Evolutionary conservation across 805 yeast species (phyloP), one percentile per base, ranked within the genome.

Genomic region (Saccharomycopsis capsularis): DNA sequence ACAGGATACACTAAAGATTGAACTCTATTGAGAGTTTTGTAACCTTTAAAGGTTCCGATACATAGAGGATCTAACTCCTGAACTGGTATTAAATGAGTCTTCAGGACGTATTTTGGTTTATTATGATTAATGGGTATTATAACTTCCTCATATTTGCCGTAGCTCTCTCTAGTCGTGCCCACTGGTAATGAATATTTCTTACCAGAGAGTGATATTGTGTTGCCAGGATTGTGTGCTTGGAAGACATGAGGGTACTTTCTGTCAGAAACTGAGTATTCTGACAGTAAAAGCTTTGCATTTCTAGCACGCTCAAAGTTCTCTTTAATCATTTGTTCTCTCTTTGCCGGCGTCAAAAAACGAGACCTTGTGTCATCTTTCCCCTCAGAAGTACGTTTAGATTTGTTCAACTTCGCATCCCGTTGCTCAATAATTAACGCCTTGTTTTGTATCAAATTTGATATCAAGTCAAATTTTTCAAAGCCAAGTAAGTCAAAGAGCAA

Each of bases 1-100:
- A 90, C 87, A 0, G 95, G 95, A 57, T 73, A 93, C 1, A 91
- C 95, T 53, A 93, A 70, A 16, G 95, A 83, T 65, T 91, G 99
- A 75, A 93, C 85, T 56, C 85, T 76, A 66, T 91, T 91, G 56
- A 91, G 70, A 0, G 85, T 75, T 50, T 76, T 71, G 63, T 93
- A 93, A 27, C 82, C 81, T 50, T 76, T 76, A 63, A 93, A 93
- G 0, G 97, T 89, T 0, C 91, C 87, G 53, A 75, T 80, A 63
- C 98, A 91, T 7, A 87, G 64, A 43, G 72, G 71, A 62, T 93
- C 98, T 52, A 93, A 67, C 35, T 81, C 84, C 1, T 63, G 59
- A 7, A 93, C 68, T 34, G 70, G 66, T 1, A 89, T 70, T 24
- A 87, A 68, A 19, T 74, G 68, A 49, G 69, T 69, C 55, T 73